Conservation (phyloP, 106 monocot species). For the Platanthera zijinensis region DNA sequence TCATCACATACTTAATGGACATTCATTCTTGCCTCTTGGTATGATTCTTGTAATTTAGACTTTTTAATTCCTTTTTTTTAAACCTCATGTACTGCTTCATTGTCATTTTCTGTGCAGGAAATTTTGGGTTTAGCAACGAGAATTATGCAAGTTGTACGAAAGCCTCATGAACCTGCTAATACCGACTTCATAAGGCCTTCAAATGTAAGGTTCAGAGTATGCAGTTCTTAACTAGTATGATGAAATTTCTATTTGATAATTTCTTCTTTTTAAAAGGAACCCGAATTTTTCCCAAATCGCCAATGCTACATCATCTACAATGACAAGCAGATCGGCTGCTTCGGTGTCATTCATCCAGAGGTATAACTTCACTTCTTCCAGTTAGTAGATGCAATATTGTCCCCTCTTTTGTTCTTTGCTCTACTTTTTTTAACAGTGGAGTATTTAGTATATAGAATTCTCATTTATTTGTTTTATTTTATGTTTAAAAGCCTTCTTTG, state of each 20-base stretch:
- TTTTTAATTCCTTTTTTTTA: background rate
- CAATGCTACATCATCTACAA: constrained; percentile 38
- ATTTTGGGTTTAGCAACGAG: constrained; percentile 54
- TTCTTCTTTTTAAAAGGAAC: constrained; percentile 27
- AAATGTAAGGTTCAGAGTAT: constrained; percentile 33
- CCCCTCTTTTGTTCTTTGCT: no score
- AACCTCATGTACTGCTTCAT: background rate
- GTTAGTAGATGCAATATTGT: no score
- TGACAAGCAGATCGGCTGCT: constrained; percentile 38
- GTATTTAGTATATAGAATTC: no score
- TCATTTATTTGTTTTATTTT: no score
- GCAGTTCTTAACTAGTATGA: background rate
- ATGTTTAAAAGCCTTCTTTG: no score
- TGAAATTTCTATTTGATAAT: background rate
- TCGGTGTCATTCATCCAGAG: constrained; percentile 70
- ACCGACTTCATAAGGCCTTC: constrained; percentile 25
- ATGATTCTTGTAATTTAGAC: background rate
- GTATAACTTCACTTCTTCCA: constrained; percentile 14
- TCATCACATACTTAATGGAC: no score
- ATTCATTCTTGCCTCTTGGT: no score
- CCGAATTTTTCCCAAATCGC: constrained; percentile 49
- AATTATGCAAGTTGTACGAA: constrained; percentile 44
- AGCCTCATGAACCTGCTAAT: constrained; percentile 9
- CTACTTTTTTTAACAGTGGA: no score
- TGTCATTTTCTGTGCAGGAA: constrained; percentile 32